Evolutionary conservation across 2,329 filamentous ascomycete genomes (phyloP).

Genomic region (Talaromyces islandicus): DNA sequence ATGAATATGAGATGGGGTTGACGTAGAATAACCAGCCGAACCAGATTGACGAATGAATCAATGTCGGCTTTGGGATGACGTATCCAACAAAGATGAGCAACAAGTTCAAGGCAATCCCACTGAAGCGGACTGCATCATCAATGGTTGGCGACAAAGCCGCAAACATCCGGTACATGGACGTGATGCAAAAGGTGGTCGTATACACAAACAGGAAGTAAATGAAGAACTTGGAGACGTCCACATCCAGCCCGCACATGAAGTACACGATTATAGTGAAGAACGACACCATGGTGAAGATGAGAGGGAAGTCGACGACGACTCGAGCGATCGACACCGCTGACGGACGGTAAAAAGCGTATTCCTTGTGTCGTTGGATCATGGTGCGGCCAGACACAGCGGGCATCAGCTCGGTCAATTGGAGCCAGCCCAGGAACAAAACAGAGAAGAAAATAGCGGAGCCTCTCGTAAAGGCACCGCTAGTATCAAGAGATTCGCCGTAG

Average conservation of each 20-base stretch:
- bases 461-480: constrained; percentile 57
- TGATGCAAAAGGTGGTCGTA: constrained; percentile 56
- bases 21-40: constrained; percentile 54
- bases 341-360: constrained; percentile 65
- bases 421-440: constrained; percentile 61
- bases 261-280: constrained; percentile 60
- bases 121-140: constrained; percentile 61
- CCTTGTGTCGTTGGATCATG: constrained; percentile 62
- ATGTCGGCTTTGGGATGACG: constrained; percentile 59
- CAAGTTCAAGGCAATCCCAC: constrained; percentile 56
- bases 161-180: constrained; percentile 61
- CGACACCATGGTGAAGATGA: constrained; percentile 53
- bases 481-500: constrained; percentile 58
- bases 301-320: constrained; percentile 57
- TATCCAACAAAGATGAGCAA: constrained; percentile 61
- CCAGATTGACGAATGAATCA: constrained; percentile 57
- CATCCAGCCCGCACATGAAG: constrained; percentile 57
- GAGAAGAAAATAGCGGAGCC: constrained; percentile 62
- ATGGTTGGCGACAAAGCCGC: constrained; percentile 59
- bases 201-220: constrained; percentile 62
- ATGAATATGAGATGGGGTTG: constrained; percentile 54
- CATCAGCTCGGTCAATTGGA: constrained; percentile 73
- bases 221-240: constrained; percentile 58
- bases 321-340: constrained; percentile 59
- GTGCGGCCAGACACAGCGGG: constrained; percentile 66